phyloP scores from a whole-genome alignment of 2,329 filamentous ascomycete genomes.

The Pezicula neosporulosa region DNA sequence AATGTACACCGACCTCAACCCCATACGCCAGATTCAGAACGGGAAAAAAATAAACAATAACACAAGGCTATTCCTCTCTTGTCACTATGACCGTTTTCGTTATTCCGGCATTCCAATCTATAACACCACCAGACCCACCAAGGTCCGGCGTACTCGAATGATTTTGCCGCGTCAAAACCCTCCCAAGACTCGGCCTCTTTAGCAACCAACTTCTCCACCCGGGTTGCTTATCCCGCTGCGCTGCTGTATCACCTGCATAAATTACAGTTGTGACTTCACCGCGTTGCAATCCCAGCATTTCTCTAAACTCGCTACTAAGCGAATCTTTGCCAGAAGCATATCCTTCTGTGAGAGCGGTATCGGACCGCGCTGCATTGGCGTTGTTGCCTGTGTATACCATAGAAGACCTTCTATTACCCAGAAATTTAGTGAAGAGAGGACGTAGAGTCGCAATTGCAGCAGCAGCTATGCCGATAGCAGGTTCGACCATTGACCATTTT shows the following conservation, averaged over 20 bases:
- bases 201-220: neutral
- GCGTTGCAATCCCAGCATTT: constrained; percentile 19
- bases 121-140: neutral
- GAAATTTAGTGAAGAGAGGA: constrained; percentile 27
- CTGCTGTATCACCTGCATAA: constrained; percentile 6
- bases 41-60: neutral
- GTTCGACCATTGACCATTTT: constrained; percentile 42
- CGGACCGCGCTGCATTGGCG: neutral
- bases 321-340: constrained; percentile 11
- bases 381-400: neutral
- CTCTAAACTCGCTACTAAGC: constrained; percentile 18
- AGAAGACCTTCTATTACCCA: constrained; percentile 3
- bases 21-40: neutral
- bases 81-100: neutral
- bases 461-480: constrained; percentile 36
- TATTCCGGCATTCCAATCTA: neutral
- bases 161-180: neutral
- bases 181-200: neutral
- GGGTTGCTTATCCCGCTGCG: neutral
- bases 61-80: neutral
- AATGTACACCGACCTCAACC: no score
- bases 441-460: constrained; percentile 37
- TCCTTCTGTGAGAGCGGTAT: constrained; percentile 1
- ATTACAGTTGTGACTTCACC: constrained; percentile 21
- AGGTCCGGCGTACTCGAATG: neutral